Base-by-base conservation (phyloP, 1,284 basidiomycete species). In the Golubevia pallescens region DNA sequence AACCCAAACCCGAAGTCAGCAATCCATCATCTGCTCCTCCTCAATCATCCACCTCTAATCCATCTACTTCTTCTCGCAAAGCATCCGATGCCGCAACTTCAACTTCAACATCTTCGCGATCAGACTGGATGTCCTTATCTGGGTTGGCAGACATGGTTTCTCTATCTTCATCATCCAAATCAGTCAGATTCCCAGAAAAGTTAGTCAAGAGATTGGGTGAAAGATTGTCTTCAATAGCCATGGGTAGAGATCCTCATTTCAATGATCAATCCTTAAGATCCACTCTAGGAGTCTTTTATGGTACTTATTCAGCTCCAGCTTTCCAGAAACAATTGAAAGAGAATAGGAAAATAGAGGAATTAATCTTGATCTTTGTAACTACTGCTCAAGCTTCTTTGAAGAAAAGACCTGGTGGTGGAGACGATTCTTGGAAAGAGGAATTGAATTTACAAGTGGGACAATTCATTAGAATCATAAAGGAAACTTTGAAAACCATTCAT, bases 271-370 rank as follows among this genome's bases (percentile, higher is more conserved):
- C 69, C 52, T 62, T 85, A 21, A 65, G 81, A 6, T 72, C 77
- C 57, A 84, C 80, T 24, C 67, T 80, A 52, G 82, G 78, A 57
- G 68, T 75, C 53, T 84, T 82, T 28, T 82, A 80, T 62, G 78
- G 81, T 60, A 78, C 77, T 8, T 77, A 77, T 66, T 75, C 76
- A 58, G 81, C 82, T 28, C 68, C 70, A 6, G 63, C 65, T 0
- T 78, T 80, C 48, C 71, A 76, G 48, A 75, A 75, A 53, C 78
- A 76, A 79, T 92, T 98, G 90, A 94, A 94, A 85, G 95, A 97
- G 86, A 95, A 94, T 79, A 89, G 97, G 58, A 97, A 96, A 87
- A 93, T 98, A 62, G 97, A 99, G 86, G 95, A 97, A 73, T 90
- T 99, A 66, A 96, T 99, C 69, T 89, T 99, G 61, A 92, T 93